phyloP scores from a whole-genome alignment of 805 yeast species.

The Kodamaea leandrae region DNA sequence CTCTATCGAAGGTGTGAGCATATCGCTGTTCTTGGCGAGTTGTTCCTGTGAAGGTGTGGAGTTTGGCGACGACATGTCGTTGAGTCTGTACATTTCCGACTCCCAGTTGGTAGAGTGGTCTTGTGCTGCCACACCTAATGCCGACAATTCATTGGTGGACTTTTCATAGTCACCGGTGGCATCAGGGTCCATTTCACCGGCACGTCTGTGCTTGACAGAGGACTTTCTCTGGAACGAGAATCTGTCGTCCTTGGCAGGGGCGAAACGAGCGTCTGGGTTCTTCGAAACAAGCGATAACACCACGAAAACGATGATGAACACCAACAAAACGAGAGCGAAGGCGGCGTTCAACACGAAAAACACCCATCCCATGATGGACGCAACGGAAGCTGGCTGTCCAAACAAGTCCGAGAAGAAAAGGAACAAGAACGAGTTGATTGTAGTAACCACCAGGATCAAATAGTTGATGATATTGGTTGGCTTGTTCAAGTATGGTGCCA shows the following conservation, averaged over 20 bases:
- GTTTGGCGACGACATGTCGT: slow-evolving; percentile 21
- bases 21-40: slow-evolving; percentile 13
- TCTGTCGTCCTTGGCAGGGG: slow-evolving; percentile 89
- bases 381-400: slow-evolving; percentile 74
- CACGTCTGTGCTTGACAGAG: slow-evolving; percentile 19
- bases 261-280: slow-evolving; percentile 86
- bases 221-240: slow-evolving; percentile 70
- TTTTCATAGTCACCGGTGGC: slow-evolving; percentile 9
- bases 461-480: slow-evolving; percentile 79
- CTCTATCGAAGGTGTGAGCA: slow-evolving; percentile 33
- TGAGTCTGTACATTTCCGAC: slow-evolving; percentile 53
- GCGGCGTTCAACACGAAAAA: slow-evolving; percentile 89
- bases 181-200: neutral
- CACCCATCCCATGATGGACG: slow-evolving; percentile 88
- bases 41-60: slow-evolving; percentile 1
- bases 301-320: slow-evolving; percentile 67
- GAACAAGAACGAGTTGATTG: slow-evolving; percentile 80
- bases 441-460: slow-evolving; percentile 65
- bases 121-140: slow-evolving; percentile 78
- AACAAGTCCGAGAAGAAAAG: slow-evolving; percentile 82
- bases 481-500: slow-evolving; percentile 75
- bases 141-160: slow-evolving; percentile 32
- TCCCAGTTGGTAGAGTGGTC: slow-evolving; percentile 79
- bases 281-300: slow-evolving; percentile 64
- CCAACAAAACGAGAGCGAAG: slow-evolving; percentile 69